These are phyloP conservation scores for Rhazya stricta DNA, from an alignment of 257 asterid species.

Conservation along the genomic window DNA sequence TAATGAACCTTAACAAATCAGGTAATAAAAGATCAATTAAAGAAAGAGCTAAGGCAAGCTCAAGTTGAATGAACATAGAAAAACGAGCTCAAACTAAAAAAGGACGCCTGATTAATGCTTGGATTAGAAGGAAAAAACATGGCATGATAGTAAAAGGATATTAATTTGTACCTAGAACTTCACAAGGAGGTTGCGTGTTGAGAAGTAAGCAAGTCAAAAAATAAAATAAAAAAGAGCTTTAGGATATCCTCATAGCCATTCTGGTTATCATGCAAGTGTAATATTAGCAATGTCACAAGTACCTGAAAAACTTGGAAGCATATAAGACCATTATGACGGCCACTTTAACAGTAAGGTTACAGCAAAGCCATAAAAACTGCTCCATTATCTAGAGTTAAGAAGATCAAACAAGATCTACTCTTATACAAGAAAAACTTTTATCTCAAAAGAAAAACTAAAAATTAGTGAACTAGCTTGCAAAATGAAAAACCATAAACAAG, in stretches of 20 bases:
- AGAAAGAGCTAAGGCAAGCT: background rate
- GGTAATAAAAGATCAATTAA: conserved; percentile 12
- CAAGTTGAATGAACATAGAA: background rate
- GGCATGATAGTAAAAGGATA: background rate
- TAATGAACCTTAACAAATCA: conserved; percentile 51
- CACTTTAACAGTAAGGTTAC: background rate
- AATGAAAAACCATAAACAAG: background rate
- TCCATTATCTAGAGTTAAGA: background rate
- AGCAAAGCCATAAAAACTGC: background rate
- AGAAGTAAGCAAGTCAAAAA: conserved; percentile 37
- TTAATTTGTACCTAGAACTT: conserved; percentile 49
- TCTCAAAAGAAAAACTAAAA: background rate
- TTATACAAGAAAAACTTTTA: background rate
- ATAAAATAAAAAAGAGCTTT: background rate
- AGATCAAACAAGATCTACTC: background rate
- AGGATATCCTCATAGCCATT: conserved; percentile 1
- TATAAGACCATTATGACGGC: too few species aligned
- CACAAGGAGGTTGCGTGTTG: conserved; percentile 72
- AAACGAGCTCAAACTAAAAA: background rate
- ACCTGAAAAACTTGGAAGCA: background rate
- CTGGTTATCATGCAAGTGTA: conserved; percentile 1
- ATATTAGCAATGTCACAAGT: background rate
- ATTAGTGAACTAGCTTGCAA: background rate
- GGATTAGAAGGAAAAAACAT: background rate
- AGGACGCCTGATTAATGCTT: background rate